Conservation (phyloP, 2,329 filamentous ascomycete species). For the Aspergillus clavatus region DNA sequence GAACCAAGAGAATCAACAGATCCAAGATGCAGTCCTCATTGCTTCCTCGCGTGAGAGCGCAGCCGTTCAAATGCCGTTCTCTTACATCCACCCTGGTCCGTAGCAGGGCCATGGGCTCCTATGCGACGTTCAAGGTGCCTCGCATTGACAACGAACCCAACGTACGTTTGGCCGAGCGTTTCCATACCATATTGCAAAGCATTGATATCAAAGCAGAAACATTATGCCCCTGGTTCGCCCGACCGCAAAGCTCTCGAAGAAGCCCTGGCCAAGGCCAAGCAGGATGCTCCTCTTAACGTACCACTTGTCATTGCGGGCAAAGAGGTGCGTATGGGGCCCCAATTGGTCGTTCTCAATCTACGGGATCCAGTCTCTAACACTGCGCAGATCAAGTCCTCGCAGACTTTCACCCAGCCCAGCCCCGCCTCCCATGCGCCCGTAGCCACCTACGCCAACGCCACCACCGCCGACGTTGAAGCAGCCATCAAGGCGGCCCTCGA, state of each 20-base stretch:
- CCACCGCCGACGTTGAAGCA: constrained; percentile 65
- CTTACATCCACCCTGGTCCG: constrained; percentile 18
- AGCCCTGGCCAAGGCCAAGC: constrained; percentile 66
- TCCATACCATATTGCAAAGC: background rate
- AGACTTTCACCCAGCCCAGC: constrained; percentile 62
- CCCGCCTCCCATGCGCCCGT: constrained; percentile 76
- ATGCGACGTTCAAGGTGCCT: constrained; percentile 84
- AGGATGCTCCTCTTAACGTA: constrained; percentile 67
- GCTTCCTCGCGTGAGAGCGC: constrained; percentile 24
- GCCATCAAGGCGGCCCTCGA: constrained; percentile 80
- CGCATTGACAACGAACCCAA: constrained; percentile 92
- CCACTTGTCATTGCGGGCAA: constrained; percentile 81
- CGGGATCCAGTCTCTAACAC: background rate
- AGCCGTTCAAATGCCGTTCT: constrained; percentile 17
- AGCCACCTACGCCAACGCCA: constrained; percentile 81
- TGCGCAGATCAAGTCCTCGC: constrained; percentile 29
- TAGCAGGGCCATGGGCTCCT: constrained; percentile 45
- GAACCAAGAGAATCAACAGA: constrained; percentile 6
- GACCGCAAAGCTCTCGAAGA: constrained; percentile 72
- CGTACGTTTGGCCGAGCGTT: constrained; percentile 50
- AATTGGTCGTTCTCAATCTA: background rate
- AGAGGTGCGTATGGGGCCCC: constrained; percentile 51
- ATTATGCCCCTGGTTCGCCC: constrained; percentile 77
- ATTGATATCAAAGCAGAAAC: constrained; percentile 57
- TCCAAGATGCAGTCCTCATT: constrained; percentile 27